Conservation (phyloP, 2,329 filamentous ascomycete genomes). For the Sphaerulina vaccinii region DNA sequence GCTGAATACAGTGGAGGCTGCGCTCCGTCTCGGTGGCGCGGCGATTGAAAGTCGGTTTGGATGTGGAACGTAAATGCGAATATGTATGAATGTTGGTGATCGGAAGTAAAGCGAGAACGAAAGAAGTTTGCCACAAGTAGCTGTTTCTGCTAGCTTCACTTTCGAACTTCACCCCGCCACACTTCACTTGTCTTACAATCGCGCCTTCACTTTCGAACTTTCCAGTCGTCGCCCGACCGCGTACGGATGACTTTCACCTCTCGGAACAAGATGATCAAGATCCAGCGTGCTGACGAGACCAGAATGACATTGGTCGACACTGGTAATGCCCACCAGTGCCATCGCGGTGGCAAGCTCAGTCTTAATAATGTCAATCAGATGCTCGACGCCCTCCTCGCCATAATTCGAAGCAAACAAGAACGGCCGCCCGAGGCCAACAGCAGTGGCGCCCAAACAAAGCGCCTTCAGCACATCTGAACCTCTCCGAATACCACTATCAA, state of each 20-base stretch:
- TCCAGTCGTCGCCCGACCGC: slow-evolving; percentile 25
- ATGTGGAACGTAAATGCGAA: too few relatives aligned
- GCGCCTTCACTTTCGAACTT: not conserved
- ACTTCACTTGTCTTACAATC: not conserved
- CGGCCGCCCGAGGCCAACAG: slow-evolving; percentile 61
- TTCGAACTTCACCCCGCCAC: too few relatives aligned
- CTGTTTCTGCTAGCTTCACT: too few relatives aligned
- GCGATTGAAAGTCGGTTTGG: too few relatives aligned
- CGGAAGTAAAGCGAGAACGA: too few relatives aligned
- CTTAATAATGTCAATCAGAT: slow-evolving; percentile 46
- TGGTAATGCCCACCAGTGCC: slow-evolving; percentile 62
- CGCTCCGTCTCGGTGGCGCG: too few relatives aligned
- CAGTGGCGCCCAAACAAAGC: slow-evolving; percentile 62
- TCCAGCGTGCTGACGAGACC: slow-evolving; percentile 56
- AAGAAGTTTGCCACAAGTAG: too few relatives aligned
- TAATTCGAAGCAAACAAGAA: slow-evolving; percentile 62
- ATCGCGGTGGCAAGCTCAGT: slow-evolving; percentile 63
- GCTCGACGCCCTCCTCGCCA: slow-evolving; percentile 54
- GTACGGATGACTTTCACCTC: slow-evolving; percentile 28
- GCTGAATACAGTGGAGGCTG: too few relatives aligned
- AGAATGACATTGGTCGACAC: slow-evolving; percentile 59
- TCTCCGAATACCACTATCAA: slow-evolving; percentile 65
- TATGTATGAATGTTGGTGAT: too few relatives aligned
- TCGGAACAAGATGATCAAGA: slow-evolving; percentile 50
- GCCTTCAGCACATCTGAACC: slow-evolving; percentile 69